Evolutionary conservation across 2,329 filamentous ascomycete species (phyloP), one percentile per base, ranked within the genome.

Genomic region (Alternaria hordeiaustralica): DNA sequence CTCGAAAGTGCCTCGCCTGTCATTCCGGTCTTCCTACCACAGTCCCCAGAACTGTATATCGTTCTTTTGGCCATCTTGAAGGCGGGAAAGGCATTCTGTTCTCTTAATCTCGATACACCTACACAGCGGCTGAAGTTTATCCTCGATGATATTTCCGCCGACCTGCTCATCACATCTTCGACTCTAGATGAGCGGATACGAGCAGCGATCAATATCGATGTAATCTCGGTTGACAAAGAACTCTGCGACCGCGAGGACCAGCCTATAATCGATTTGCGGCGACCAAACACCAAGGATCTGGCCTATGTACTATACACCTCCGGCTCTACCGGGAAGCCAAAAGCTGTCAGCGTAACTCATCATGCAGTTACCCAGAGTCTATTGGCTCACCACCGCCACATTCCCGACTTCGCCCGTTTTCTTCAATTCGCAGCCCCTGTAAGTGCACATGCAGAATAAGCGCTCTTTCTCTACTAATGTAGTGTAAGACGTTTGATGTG

Each of bases 231-330:
- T 41, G 83, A 87, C 67, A 69, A 73, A 72, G 20, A 75, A 76
- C 13, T 82, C 71, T 46, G 59, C 28, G 58, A 65, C 25, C 30
- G 45, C 20, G 26, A 82, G 82, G 28, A 53, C 10, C 9, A 23
- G 12, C 15, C 47, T 9, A 18, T 10, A 41, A 10, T 26, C 26
- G 47, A 45, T 5, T 23, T 63, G 45, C 65, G 61, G 11, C 0
- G 50, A 56, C 3, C 79, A 78, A 25, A 71, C 15, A 55, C 62
- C 46, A 51, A 67, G 28, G 67, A 86, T 63, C 78, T 94, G 23
- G 93, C 94, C 23, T 97, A 97, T 82, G 88, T 97, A 63, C 94
- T 97, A 89, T 97, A 97, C 78, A 97, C 94, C 1, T 96, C 93
- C 49, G 94, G 94, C 4, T 96, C 93, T 6, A 97, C 94, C 0